phyloP scores from a whole-genome alignment of 208 protist genomes.

The Leptomonas seymouri region DNA sequence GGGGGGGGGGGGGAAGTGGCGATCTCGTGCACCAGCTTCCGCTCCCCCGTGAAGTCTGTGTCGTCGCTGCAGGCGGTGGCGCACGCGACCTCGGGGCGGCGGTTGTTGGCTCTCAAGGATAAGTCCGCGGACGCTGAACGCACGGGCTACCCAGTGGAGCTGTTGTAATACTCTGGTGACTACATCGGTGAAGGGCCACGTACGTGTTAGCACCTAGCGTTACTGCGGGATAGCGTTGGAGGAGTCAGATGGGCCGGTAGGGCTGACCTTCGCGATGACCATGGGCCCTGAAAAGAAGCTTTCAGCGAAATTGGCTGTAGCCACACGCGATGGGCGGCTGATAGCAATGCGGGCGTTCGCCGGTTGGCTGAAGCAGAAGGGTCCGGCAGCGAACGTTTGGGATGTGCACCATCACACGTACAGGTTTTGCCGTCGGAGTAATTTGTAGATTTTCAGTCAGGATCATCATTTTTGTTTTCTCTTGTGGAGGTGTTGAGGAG shows the following conservation, averaged over 20 bases:
- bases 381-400: conserved; percentile 12
- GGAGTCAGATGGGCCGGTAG: conserved; percentile 51
- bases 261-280: conserved; percentile 40
- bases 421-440: conserved; percentile 16
- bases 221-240: conserved; percentile 47
- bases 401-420: conserved; percentile 32
- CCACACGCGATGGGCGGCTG: conserved; percentile 33
- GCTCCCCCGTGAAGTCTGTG: no score
- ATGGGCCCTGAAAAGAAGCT: conserved; percentile 39
- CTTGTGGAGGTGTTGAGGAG: no score
- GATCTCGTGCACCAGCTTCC: conserved; percentile 38
- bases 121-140: neutral
- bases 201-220: conserved; percentile 22
- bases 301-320: conserved; percentile 36
- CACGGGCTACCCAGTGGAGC: conserved; percentile 27
- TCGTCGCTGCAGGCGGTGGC: conserved; percentile 41
- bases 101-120: conserved; percentile 4
- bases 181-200: conserved; percentile 33
- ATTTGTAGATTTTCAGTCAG: no score
- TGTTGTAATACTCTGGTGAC: conserved; percentile 41
- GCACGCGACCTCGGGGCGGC: conserved; percentile 38
- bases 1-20: conserved; percentile 37
- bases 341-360: conserved; percentile 34
- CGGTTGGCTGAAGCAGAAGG: conserved; percentile 15
- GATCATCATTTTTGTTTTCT: no score